Evolutionary conservation across 2,329 filamentous ascomycete genomes (phyloP).

Genomic region (Sarocladium oryzae): DNA sequence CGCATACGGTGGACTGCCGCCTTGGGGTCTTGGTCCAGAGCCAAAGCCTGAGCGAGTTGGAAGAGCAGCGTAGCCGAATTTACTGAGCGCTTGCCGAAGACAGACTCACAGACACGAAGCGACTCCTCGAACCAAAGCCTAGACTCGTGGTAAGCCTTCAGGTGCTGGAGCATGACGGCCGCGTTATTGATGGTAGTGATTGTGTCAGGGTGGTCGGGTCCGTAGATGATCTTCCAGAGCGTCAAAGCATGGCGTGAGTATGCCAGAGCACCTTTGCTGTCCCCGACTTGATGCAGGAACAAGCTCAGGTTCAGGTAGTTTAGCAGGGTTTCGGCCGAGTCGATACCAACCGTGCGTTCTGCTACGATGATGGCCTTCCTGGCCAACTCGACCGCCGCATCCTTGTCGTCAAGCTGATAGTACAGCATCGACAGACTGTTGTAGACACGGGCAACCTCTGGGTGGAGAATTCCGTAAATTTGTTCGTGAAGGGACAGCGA

Average conservation of each 20-base stretch:
- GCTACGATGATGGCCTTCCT: slow-evolving; percentile 95
- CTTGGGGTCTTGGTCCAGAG: slow-evolving; percentile 92
- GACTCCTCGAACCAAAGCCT: slow-evolving; percentile 96
- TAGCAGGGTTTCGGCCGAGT: slow-evolving; percentile 87
- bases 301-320: slow-evolving; percentile 94
- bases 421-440: slow-evolving; percentile 93
- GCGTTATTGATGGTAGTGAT: slow-evolving; percentile 99
- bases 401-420: slow-evolving; percentile 97
- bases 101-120: slow-evolving; percentile 77
- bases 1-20: slow-evolving; percentile 88
- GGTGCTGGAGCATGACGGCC: slow-evolving; percentile 93
- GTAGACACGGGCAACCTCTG: slow-evolving; percentile 92
- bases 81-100: slow-evolving; percentile 84
- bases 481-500: slow-evolving; percentile 95
- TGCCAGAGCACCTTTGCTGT: slow-evolving; percentile 78
- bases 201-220: slow-evolving; percentile 86
- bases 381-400: slow-evolving; percentile 87
- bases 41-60: slow-evolving; percentile 92
- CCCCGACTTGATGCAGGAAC: slow-evolving; percentile 87
- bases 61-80: slow-evolving; percentile 93
- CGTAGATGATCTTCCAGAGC: slow-evolving; percentile 96
- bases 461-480: slow-evolving; percentile 95
- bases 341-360: slow-evolving; percentile 87
- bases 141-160: slow-evolving; percentile 92
- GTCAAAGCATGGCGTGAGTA: slow-evolving; percentile 91